Percentiles rank a stretch among this genome's conserved stretches.
Evolutionary conservation across 768 basidiomycete species (phyloP).

Genomic region (Leucocoprinus leucothites): DNA sequence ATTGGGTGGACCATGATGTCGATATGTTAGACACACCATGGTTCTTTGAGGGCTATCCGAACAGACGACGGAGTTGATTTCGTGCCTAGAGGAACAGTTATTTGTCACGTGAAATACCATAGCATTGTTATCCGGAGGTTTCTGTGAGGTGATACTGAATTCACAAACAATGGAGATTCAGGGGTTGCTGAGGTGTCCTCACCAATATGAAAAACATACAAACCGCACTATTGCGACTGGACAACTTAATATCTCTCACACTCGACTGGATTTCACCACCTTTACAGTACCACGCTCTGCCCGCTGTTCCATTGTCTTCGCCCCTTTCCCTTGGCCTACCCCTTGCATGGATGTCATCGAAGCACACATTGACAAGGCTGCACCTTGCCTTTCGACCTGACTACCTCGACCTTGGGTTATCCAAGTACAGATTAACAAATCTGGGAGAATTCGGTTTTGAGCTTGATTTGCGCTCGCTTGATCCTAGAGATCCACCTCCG

Average conservation of each 20-base stretch:
- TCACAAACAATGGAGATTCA: too few species aligned
- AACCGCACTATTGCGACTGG: neutral
- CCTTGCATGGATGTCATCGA: neutral
- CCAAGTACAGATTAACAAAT: neutral
- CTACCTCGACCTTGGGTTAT: neutral
- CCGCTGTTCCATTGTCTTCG: neutral
- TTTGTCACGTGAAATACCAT: too few species aligned
- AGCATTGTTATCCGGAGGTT: too few species aligned
- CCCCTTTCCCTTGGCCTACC: neutral
- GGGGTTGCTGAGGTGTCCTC: too few species aligned
- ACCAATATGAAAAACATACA: neutral
- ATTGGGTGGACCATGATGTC: too few species aligned
- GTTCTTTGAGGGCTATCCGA: too few species aligned
- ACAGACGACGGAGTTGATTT: too few species aligned
- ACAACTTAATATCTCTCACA: neutral
- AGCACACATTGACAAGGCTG: neutral
- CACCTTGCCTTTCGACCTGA: neutral
- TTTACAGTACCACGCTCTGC: neutral
- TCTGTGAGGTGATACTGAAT: too few species aligned
- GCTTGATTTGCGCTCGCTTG: neutral
- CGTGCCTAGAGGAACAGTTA: too few species aligned
- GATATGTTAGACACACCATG: too few species aligned
- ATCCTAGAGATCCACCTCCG: too few species aligned
- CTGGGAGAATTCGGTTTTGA: neutral
- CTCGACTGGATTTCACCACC: neutral